Conservation (phyloP, 768 basidiomycete species). For the Tephrocybe sp. region DNA sequence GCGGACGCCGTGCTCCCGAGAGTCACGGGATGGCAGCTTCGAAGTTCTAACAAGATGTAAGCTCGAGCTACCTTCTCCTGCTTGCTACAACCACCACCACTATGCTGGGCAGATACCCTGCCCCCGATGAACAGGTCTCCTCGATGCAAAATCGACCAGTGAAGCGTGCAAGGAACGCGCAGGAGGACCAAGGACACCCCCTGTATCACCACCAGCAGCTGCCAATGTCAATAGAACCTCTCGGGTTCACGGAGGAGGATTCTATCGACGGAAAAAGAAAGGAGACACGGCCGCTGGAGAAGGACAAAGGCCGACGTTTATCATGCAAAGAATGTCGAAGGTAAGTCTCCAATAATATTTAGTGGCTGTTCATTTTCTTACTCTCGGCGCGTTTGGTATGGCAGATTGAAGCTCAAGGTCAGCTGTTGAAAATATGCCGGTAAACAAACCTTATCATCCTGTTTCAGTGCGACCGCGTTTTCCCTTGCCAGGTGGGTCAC, state of each 20-base stretch:
- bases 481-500: slow-evolving; percentile 54
- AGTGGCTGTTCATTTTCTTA: too few species aligned
- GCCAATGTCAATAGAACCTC: slow-evolving; percentile 10
- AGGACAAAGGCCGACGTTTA: slow-evolving; percentile 43
- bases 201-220: slow-evolving; percentile 12
- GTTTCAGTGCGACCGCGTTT: slow-evolving; percentile 59
- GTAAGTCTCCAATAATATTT: too few species aligned
- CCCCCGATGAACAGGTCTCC: neutral
- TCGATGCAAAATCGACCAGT: slow-evolving; percentile 6
- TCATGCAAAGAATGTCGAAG: slow-evolving; percentile 56
- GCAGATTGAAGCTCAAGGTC: slow-evolving; percentile 51
- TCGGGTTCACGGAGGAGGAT: slow-evolving; percentile 2
- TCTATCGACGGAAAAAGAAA: slow-evolving; percentile 6
- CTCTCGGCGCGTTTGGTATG: neutral
- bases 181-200: slow-evolving; percentile 6
- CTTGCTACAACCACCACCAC: slow-evolving; percentile 11
- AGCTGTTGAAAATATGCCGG: slow-evolving; percentile 13
- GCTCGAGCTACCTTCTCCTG: slow-evolving; percentile 7
- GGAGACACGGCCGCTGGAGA: slow-evolving; percentile 29
- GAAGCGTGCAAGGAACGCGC: slow-evolving; percentile 9
- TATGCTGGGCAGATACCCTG: slow-evolving; percentile 6
- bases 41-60: slow-evolving; percentile 10
- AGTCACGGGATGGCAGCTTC: slow-evolving; percentile 14
- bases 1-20: slow-evolving; percentile 7
- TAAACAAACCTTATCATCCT: neutral